A percentile compares a stretch with the other conserved stretches of the same genome.
Evolutionary conservation across 257 asterid genomes (phyloP).

Genomic region (Rehmannia glutinosa): DNA sequence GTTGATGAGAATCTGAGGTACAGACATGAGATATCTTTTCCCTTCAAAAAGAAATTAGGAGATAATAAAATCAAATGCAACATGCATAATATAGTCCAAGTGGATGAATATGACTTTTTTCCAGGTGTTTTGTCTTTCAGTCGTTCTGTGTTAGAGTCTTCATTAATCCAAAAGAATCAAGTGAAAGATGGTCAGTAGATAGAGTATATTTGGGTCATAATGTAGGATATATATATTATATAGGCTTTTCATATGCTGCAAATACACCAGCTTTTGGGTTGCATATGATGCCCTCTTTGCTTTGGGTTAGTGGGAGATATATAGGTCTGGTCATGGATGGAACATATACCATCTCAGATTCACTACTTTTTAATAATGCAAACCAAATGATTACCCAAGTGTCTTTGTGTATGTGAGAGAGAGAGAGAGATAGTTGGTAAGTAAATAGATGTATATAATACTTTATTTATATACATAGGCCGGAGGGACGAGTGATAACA

Average conservation of each 20-base stretch:
- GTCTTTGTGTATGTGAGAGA: background rate
- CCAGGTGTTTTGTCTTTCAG: constrained; percentile 37
- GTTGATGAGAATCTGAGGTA: too few species aligned
- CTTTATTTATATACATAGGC: too few species aligned
- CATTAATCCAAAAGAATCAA: constrained; percentile 31
- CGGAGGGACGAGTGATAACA: too few species aligned
- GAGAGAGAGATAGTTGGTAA: background rate
- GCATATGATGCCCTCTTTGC: constrained; percentile 55
- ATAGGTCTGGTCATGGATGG: constrained; percentile 47
- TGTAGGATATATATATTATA: constrained; percentile 18
- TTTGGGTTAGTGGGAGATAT: constrained; percentile 54
- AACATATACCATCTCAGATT: constrained; percentile 45
- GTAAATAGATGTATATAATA: background rate
- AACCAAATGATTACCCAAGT: constrained; percentile 36
- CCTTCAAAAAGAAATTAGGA: constrained; percentile 8
- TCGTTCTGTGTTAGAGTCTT: constrained; percentile 21
- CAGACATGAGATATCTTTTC: too few species aligned
- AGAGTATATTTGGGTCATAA: constrained; percentile 18
- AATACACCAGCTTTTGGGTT: constrained; percentile 57
- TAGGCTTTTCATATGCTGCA: constrained; percentile 52
- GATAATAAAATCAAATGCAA: too few species aligned
- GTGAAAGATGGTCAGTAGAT: constrained; percentile 13
- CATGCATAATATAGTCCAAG: constrained; percentile 14
- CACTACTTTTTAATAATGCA: constrained; percentile 25
- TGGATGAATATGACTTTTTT: constrained; percentile 13